These are phyloP conservation scores for Ustilago loliicola DNA, from an alignment of 1,284 basidiomycete genomes.

Conservation along the genomic window DNA sequence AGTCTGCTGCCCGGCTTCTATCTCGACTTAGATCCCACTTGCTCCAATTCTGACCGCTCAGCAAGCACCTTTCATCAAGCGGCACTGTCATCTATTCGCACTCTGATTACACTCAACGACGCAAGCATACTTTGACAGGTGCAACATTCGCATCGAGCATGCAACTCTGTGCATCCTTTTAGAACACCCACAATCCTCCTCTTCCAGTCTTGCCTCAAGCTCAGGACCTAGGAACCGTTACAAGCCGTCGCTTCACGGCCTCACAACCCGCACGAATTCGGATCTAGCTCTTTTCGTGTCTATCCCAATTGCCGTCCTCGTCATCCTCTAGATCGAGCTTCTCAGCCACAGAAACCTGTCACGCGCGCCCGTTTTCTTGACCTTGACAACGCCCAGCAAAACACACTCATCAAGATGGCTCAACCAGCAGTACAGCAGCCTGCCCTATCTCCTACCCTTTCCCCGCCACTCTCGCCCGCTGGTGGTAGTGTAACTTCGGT, in stretches of 20 bases:
- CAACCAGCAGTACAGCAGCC: constrained; percentile 45
- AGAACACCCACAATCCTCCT: background rate
- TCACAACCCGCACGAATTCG: background rate
- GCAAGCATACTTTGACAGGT: background rate
- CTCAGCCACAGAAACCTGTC: background rate
- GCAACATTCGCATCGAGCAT: background rate
- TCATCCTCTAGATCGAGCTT: background rate
- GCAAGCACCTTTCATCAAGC: no score
- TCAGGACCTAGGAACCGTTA: constrained; percentile 1
- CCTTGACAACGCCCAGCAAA: background rate
- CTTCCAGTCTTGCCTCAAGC: constrained; percentile 5
- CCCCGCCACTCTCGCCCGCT: constrained; percentile 43
- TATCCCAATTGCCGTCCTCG: background rate
- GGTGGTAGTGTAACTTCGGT: constrained; percentile 11
- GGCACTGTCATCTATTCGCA: background rate
- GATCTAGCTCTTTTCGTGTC: background rate
- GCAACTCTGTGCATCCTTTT: background rate
- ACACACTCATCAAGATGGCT: constrained; percentile 21
- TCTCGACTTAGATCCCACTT: background rate
- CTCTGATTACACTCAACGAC: background rate
- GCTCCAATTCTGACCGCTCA: background rate
- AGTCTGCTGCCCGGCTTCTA: background rate
- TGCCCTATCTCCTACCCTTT: constrained; percentile 31
- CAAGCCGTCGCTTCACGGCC: constrained; percentile 11
- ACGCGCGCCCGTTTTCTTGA: background rate